phyloP scores from a whole-genome alignment of 2,329 filamentous ascomycete genomes.

The Fusarium duplospermum region DNA sequence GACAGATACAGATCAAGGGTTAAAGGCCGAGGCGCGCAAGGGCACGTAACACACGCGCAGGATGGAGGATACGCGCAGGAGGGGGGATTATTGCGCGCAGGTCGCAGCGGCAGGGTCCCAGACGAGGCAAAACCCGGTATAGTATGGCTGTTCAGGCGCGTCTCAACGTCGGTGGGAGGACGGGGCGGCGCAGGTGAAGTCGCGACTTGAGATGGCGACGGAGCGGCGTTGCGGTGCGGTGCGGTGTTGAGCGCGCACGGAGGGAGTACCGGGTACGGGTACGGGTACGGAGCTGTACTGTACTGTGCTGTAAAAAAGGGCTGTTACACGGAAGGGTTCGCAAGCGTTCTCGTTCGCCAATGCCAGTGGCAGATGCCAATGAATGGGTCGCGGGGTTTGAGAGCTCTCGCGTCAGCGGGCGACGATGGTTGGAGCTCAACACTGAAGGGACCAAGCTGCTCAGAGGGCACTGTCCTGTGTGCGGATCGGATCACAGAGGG shows the following conservation, averaged over 20 bases:
- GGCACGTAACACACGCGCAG: constrained; percentile 37
- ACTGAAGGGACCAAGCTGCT: neutral
- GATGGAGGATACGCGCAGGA: constrained; percentile 34
- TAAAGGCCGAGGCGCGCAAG: constrained; percentile 30
- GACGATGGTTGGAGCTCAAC: neutral
- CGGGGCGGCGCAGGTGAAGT: constrained; percentile 41
- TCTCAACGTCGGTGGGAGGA: constrained; percentile 36
- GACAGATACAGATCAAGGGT: constrained; percentile 30
- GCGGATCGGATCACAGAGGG: constrained; percentile 8
- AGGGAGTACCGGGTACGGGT: constrained; percentile 28
- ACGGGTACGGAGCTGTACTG: constrained; percentile 27
- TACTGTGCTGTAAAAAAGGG: constrained; percentile 4
- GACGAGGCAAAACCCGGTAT: constrained; percentile 7
- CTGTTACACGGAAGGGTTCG: constrained; percentile 41
- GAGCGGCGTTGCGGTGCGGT: constrained; percentile 18
- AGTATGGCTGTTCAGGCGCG: constrained; percentile 31
- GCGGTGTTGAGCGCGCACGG: constrained; percentile 22
- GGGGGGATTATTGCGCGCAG: constrained; percentile 30
- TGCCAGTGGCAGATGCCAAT: constrained; percentile 30
- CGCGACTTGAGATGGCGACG: constrained; percentile 24
- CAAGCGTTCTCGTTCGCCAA: constrained; percentile 46
- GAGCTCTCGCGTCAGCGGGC: constrained; percentile 44
- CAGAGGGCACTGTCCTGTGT: neutral
- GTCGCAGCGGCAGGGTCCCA: constrained; percentile 11
- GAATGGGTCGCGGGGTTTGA: constrained; percentile 34